Evolutionary conservation across 1,139 yeast genomes (phyloP).

Genomic region (Hyphopichia pseudoburtonii): DNA sequence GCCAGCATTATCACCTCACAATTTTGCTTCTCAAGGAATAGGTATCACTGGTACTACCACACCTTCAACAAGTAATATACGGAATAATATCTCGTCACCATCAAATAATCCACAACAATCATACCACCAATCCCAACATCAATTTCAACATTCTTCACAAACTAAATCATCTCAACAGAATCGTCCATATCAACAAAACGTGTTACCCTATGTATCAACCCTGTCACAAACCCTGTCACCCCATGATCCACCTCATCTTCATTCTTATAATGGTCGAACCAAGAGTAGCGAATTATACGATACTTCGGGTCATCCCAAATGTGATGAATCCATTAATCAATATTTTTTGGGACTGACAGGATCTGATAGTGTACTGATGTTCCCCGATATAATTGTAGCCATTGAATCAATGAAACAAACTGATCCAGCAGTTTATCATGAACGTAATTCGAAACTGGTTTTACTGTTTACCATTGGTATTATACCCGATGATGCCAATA

Average conservation of each 20-base stretch:
- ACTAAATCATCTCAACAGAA: neutral
- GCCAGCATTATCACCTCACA: conserved; percentile 41
- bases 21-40: conserved; percentile 7
- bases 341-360: conserved; percentile 55
- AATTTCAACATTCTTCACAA: conserved; percentile 1
- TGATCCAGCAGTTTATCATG: conserved; percentile 43
- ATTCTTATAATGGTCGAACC: conserved; percentile 3
- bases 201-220: conserved; percentile 14
- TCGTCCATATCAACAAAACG: neutral
- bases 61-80: conserved; percentile 2
- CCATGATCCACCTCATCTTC: conserved; percentile 4
- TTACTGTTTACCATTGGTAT: conserved; percentile 58
- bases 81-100: conserved; percentile 6
- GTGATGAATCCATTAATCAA: conserved; percentile 57
- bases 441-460: conserved; percentile 42
- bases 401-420: conserved; percentile 42
- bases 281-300: conserved; percentile 6
- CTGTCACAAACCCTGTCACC: conserved; percentile 14
- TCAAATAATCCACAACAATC: neutral
- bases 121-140: neutral
- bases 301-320: conserved; percentile 18
- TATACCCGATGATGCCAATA: conserved; percentile 36
- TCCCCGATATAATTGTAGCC: conserved; percentile 56
- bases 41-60: conserved; percentile 3
- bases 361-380: conserved; percentile 32